Conservation (phyloP, 805 yeast species). For the Saccharomycopsis fibuligera region DNA sequence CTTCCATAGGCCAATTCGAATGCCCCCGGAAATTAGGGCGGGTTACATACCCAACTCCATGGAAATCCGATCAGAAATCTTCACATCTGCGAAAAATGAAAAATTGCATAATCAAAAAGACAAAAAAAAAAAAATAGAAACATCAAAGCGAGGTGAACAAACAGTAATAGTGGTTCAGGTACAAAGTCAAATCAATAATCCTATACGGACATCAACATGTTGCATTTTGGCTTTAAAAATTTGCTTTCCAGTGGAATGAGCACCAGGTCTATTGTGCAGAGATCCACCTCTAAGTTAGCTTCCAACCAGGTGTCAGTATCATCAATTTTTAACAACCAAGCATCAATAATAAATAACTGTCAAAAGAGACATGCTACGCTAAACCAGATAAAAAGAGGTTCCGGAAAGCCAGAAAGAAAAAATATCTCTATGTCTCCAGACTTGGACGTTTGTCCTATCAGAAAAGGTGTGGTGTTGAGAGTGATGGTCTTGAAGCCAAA, state of each 20-base stretch:
- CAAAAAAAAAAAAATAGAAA: too few relatives aligned
- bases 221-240: background rate
- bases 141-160: too few relatives aligned
- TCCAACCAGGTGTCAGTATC: background rate
- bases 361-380: slow-evolving; percentile 49
- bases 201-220: background rate
- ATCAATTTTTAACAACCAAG: background rate
- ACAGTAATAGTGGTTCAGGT: too few relatives aligned
- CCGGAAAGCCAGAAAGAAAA: slow-evolving; percentile 43
- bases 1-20: too few relatives aligned
- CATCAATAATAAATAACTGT: background rate
- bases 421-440: slow-evolving; percentile 67
- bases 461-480: slow-evolving; percentile 88
- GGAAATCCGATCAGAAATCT: too few relatives aligned
- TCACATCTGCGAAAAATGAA: too few relatives aligned
- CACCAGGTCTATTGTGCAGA: background rate
- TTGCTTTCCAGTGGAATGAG: too few relatives aligned
- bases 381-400: slow-evolving; percentile 71
- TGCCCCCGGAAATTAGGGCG: too few relatives aligned
- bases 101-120: too few relatives aligned
- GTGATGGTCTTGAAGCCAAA: slow-evolving; percentile 96
- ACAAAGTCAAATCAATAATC: too few relatives aligned
- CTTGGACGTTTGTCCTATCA: slow-evolving; percentile 74
- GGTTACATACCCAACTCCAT: too few relatives aligned
- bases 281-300: background rate